Evolutionary conservation across 1,284 basidiomycete genomes (phyloP).

Genomic region (Quambalaria eucalypti): DNA sequence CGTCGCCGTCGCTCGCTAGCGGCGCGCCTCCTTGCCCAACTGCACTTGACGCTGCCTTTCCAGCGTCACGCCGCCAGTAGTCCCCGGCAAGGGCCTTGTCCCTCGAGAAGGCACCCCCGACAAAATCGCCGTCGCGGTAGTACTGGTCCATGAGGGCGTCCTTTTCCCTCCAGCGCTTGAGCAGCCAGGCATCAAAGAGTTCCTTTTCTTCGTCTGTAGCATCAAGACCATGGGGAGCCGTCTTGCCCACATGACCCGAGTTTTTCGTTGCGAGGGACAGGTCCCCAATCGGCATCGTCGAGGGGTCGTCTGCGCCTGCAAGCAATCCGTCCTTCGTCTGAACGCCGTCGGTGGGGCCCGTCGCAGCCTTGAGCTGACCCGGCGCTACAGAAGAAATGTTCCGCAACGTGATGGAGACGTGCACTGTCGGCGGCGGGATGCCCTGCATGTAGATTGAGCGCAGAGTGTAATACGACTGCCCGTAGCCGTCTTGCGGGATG

Average conservation of each 20-base stretch:
- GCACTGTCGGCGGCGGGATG: conserved; percentile 71
- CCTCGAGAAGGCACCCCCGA: conserved; percentile 1
- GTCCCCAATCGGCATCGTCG: conserved; percentile 11
- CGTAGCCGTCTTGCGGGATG: conserved; percentile 53
- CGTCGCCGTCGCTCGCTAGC: too few species aligned
- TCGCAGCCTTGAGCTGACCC: neutral
- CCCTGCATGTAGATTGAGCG: conserved; percentile 71
- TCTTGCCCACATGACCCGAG: too few species aligned
- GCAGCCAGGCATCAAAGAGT: conserved; percentile 73
- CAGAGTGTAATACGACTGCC: conserved; percentile 76
- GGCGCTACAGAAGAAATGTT: neutral
- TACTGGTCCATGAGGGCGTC: conserved; percentile 64
- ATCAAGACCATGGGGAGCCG: conserved; percentile 49
- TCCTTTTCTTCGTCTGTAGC: conserved; percentile 61
- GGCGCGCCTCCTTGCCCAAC: too few species aligned
- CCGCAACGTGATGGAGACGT: conserved; percentile 51
- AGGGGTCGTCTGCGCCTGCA: conserved; percentile 3
- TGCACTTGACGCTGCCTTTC: too few species aligned
- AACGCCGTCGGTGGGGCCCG: neutral
- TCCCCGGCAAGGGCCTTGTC: neutral
- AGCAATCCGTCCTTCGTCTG: neutral
- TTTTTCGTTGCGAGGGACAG: conserved; percentile 12
- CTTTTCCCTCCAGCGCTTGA: conserved; percentile 71
- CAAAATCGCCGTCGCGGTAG: conserved; percentile 48
- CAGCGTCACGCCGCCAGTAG: too few species aligned